These are phyloP conservation scores for Pythium utonaiense DNA, from an alignment of 352 stramenopile species.

Conservation along the genomic window DNA sequence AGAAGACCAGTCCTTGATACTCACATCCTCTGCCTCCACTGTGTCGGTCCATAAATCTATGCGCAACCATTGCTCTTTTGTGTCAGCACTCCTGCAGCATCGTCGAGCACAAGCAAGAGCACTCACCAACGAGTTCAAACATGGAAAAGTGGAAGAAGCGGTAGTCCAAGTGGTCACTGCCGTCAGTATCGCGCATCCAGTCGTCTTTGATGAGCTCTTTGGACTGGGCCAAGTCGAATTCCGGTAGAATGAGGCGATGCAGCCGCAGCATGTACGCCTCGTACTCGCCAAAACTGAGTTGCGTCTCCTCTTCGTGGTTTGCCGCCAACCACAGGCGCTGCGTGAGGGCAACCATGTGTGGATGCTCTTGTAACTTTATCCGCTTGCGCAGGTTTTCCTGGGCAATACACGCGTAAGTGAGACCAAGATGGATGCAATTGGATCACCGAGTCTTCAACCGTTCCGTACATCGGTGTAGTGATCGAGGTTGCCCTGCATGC, in stretches of 20 bases:
- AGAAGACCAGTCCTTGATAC: too few relatives aligned
- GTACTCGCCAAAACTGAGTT: conserved; percentile 51
- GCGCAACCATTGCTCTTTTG: neutral
- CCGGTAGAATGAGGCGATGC: conserved; percentile 70
- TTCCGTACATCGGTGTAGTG: conserved; percentile 64
- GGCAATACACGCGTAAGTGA: neutral
- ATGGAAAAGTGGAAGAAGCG: conserved; percentile 78
- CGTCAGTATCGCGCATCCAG: conserved; percentile 58
- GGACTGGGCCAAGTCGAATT: conserved; percentile 65
- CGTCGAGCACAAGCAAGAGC: neutral
- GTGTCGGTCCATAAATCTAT: conserved; percentile 66
- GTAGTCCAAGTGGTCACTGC: conserved; percentile 54
- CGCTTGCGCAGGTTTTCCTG: conserved; percentile 72
- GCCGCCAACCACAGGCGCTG: conserved; percentile 66
- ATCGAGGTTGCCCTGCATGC: conserved; percentile 66
- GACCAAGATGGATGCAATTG: neutral
- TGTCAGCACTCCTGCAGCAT: too few relatives aligned
- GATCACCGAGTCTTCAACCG: too few relatives aligned
- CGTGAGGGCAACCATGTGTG: conserved; percentile 65
- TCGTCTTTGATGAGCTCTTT: conserved; percentile 64
- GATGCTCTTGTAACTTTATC: conserved; percentile 47
- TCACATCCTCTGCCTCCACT: conserved; percentile 57
- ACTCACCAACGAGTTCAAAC: conserved; percentile 75
- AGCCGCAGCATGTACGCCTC: conserved; percentile 70
- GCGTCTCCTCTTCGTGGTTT: conserved; percentile 23